Conservation (phyloP, 2,329 filamentous ascomycete genomes). For the Colletotrichum camelliae region DNA sequence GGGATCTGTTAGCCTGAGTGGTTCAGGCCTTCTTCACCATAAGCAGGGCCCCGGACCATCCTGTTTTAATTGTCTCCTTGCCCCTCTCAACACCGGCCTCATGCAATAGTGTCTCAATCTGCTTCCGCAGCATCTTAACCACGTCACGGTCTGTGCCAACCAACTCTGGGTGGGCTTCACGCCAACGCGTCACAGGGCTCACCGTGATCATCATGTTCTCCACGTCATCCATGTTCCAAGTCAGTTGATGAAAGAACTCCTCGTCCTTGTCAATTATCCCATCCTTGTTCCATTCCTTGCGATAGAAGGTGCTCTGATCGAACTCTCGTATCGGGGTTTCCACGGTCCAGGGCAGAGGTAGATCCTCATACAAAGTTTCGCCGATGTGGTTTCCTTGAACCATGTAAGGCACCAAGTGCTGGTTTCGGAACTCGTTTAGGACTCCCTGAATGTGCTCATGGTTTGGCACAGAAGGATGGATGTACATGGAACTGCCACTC, state of each 20-base stretch:
- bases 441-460: conserved; percentile 43
- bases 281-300: conserved; percentile 47
- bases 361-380: conserved; percentile 42
- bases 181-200: conserved; percentile 49
- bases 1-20: background rate
- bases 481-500: conserved; percentile 35
- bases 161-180: conserved; percentile 45
- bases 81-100: conserved; percentile 39
- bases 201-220: conserved; percentile 40
- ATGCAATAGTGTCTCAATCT: conserved; percentile 32
- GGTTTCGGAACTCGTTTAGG: conserved; percentile 41
- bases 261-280: conserved; percentile 25
- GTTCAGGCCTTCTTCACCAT: conserved; percentile 32
- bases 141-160: conserved; percentile 45
- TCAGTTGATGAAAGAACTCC: conserved; percentile 29
- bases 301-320: conserved; percentile 39
- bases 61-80: conserved; percentile 32
- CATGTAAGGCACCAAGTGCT: conserved; percentile 41
- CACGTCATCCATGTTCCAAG: conserved; percentile 35
- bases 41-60: conserved; percentile 29
- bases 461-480: conserved; percentile 41
- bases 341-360: conserved; percentile 56
- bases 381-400: conserved; percentile 47
- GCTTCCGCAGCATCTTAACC: conserved; percentile 31
- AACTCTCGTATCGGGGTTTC: conserved; percentile 39